Evolutionary conservation across 2,329 filamentous ascomycete genomes (phyloP).

Genomic region (Akanthomyces uredinophilus): DNA sequence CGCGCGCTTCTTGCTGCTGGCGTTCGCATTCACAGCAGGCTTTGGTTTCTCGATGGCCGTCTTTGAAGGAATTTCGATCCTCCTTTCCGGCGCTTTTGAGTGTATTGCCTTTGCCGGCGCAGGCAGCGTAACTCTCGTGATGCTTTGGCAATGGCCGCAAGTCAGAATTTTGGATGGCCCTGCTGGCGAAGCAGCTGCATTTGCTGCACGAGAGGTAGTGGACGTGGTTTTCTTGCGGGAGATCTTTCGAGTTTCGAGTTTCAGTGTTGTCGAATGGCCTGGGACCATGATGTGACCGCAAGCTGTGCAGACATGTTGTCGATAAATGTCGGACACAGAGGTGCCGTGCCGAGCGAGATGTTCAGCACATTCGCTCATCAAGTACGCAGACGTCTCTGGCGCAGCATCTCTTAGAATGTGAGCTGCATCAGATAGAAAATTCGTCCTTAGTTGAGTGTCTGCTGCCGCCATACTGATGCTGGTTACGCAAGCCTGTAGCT

Average conservation of each 20-base stretch:
- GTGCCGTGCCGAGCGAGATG: conserved; percentile 45
- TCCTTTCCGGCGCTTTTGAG: conserved; percentile 22
- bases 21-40: conserved; percentile 38
- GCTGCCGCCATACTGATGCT: conserved; percentile 17
- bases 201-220: not conserved
- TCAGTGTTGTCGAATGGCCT: conserved; percentile 40
- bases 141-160: conserved; percentile 41
- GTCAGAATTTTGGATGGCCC: conserved; percentile 36
- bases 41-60: conserved; percentile 24
- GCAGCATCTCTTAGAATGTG: conserved; percentile 49
- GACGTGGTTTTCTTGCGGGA: not conserved
- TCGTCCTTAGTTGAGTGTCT: conserved; percentile 26
- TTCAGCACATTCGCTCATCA: conserved; percentile 50
- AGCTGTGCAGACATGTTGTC: conserved; percentile 50
- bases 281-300: conserved; percentile 58
- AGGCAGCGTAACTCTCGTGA: conserved; percentile 38
- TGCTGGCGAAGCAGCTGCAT: not conserved
- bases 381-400: conserved; percentile 53
- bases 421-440: conserved; percentile 53
- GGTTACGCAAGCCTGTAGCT: not conserved
- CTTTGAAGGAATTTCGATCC: not conserved
- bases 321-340: conserved; percentile 41
- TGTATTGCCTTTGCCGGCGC: conserved; percentile 30
- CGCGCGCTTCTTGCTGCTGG: conserved; percentile 60
- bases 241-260: conserved; percentile 28